Evolutionary conservation across 1,284 basidiomycete genomes (phyloP), one percentile per base, ranked within the genome.

Genomic region (Austroboletus olivaceoglutinosus): DNA sequence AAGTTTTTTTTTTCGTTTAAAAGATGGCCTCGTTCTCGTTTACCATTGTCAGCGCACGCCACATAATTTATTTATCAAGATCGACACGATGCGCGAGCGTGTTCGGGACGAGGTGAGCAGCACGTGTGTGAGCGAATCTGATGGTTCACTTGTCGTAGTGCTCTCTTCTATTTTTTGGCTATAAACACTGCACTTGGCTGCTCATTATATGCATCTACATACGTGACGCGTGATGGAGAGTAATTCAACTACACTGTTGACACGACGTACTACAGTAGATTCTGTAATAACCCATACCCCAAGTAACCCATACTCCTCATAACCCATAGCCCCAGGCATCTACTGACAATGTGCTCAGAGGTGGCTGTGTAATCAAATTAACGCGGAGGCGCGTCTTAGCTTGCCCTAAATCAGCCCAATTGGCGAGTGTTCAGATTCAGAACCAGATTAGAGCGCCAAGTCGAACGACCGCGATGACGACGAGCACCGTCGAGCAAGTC

Each of bases 351-450:
- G n/a, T n/a, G n/a, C n/a, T n/a, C n/a, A n/a, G n/a, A n/a, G n/a
- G 25, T 29, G 27, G 10, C 27, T 29, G 27, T 29, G 27, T 29
- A 29, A 29, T 29, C 8, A 10, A 25, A 25, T 25, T 9, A 25
- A 25, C n/a, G 25, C 25, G 4, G 27, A 29, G 11, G 27, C 33
- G 33, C 33, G 33, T 34, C 33, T 34, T 34, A 15, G 33, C 33
- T 10, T 34, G 33, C 33, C 33, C 33, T 34, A 34, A 64, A 55
- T 25, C 3, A 0, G 22, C 11, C 25, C 5, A 22, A 38, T n/a
- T n/a, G n/a, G n/a, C n/a, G n/a, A n/a, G n/a, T n/a, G 3, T 9
- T 18, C 15, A 22, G 2, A 1, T 2, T 4, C 36, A 37, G 21
- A 21, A 5, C 16, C 9, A 22, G 10, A 19, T 21, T 11, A 22